These are phyloP conservation scores for Rhodotorula sp. DNA, from an alignment of 1,284 basidiomycete genomes.

Conservation along the genomic window DNA sequence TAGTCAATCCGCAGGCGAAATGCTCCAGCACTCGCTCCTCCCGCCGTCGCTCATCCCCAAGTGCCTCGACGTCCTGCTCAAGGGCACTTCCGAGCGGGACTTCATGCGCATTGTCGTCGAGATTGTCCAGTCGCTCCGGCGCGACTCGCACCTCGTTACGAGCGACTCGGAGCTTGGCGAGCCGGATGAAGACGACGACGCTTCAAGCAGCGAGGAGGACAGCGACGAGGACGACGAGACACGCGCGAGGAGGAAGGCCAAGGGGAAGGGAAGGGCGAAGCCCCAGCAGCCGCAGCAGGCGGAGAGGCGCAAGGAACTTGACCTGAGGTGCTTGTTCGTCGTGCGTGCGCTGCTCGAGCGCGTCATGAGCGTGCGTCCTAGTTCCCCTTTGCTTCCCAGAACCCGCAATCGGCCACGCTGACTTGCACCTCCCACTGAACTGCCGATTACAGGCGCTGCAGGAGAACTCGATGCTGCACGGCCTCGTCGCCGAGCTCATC, in stretches of 20 bases:
- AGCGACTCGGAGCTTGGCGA: slow-evolving; percentile 51
- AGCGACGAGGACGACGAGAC: slow-evolving; percentile 9
- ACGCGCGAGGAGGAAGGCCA: slow-evolving; percentile 5
- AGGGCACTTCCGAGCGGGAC: slow-evolving; percentile 82
- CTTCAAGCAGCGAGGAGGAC: slow-evolving; percentile 43
- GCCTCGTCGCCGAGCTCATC: slow-evolving; percentile 84
- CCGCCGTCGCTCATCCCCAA: slow-evolving; percentile 76
- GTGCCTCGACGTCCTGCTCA: slow-evolving; percentile 83
- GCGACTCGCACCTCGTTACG: slow-evolving; percentile 51
- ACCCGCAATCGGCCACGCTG: neutral
- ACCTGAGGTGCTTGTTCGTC: slow-evolving; percentile 80
- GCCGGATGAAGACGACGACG: slow-evolving; percentile 54
- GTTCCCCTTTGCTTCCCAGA: neutral
- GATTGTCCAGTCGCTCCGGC: slow-evolving; percentile 81
- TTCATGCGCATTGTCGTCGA: slow-evolving; percentile 93
- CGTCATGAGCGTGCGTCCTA: slow-evolving; percentile 71
- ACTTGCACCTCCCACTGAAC: neutral
- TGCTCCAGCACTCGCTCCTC: slow-evolving; percentile 78
- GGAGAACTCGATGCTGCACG: slow-evolving; percentile 90
- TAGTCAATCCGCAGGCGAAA: slow-evolving; percentile 62
- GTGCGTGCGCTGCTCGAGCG: slow-evolving; percentile 90
- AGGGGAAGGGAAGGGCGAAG: slow-evolving; percentile 26
- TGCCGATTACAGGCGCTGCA: slow-evolving; percentile 67
- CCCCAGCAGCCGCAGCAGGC: slow-evolving; percentile 58
- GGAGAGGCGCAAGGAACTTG: slow-evolving; percentile 66